These are phyloP conservation scores for Acanthamoeba triangularis DNA, from an alignment of 208 protist genomes.

Conservation along the genomic window DNA sequence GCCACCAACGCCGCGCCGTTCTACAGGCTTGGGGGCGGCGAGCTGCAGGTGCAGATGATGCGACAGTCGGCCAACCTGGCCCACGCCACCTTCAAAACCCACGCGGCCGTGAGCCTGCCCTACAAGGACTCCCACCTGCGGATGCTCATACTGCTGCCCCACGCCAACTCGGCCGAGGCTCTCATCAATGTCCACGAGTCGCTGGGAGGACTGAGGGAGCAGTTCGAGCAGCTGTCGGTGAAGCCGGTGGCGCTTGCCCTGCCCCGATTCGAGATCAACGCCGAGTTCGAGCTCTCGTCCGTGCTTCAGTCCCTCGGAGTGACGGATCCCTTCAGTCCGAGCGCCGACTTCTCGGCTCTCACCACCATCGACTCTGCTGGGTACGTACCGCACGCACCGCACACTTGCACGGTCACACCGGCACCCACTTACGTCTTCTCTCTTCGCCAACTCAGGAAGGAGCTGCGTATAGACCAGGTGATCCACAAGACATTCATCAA, in stretches of 20 bases:
- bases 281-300: background rate
- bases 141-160: too few relatives aligned
- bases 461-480: background rate
- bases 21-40: too few relatives aligned
- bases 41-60: too few relatives aligned
- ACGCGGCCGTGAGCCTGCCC: too few relatives aligned
- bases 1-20: background rate
- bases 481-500: slow-evolving; percentile 54
- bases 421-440: too few relatives aligned
- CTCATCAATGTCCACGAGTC: background rate
- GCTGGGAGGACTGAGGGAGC: background rate
- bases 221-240: background rate
- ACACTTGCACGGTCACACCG: too few relatives aligned
- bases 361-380: background rate
- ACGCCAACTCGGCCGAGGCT: too few relatives aligned
- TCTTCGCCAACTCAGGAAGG: background rate
- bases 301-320: background rate
- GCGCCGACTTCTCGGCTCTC: slow-evolving; percentile 3
- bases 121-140: too few relatives aligned
- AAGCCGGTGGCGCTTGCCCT: background rate
- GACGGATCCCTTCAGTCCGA: background rate
- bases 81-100: too few relatives aligned
- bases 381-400: too few relatives aligned
- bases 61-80: background rate
- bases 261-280: background rate